Evolutionary conservation across 2,329 filamentous ascomycete species (phyloP).

Genomic region (Calonectria pseudoreteaudii): DNA sequence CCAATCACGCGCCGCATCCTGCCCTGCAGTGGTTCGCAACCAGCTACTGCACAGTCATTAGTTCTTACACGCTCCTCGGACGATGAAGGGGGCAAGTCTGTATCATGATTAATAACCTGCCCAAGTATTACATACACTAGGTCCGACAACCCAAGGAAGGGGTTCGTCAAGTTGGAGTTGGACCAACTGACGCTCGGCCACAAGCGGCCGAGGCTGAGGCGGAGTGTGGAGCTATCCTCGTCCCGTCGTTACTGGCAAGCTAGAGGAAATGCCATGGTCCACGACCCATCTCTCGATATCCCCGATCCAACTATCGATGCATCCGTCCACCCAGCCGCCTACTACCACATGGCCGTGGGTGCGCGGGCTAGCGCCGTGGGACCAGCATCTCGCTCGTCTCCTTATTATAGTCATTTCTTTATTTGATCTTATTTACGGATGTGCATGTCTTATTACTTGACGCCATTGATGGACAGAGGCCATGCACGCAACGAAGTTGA

Average conservation of each 20-base stretch:
- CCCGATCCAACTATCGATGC: slow-evolving; percentile 18
- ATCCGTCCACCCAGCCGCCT: slow-evolving; percentile 2
- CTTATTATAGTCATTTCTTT: neutral
- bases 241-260: slow-evolving; percentile 5
- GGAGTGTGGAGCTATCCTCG: slow-evolving; percentile 1
- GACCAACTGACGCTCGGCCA: slow-evolving; percentile 2
- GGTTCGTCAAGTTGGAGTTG: neutral
- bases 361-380: neutral
- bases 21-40: neutral
- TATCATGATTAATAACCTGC: neutral
- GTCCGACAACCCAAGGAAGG: neutral
- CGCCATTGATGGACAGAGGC: neutral
- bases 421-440: neutral
- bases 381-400: neutral
- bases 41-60: neutral
- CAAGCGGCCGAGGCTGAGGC: slow-evolving; percentile 5
- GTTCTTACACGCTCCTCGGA: slow-evolving; percentile 3
- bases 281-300: slow-evolving; percentile 10
- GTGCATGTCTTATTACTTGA: slow-evolving; percentile 6
- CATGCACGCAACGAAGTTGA: neutral
- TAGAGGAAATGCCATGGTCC: slow-evolving; percentile 14
- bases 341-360: neutral
- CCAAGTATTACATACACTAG: neutral
- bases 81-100: neutral
- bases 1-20: neutral